Evolutionary conservation across 805 yeast genomes (phyloP).

Genomic region (Candida ulmi): DNA sequence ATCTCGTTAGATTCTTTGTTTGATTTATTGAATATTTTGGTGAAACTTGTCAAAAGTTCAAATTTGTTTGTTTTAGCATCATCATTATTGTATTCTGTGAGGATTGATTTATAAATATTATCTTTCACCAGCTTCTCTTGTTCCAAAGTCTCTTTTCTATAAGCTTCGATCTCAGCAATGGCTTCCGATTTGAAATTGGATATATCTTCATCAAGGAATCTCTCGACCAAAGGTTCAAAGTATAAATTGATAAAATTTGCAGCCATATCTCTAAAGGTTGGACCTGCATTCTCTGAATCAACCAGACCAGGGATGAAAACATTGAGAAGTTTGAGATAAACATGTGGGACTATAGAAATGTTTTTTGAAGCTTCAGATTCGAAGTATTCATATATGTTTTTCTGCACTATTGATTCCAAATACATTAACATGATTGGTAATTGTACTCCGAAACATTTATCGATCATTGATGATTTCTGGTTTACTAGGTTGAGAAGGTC

Average conservation of each 20-base stretch:
- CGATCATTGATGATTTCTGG: conserved; percentile 30
- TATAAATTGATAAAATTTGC: conserved; percentile 31
- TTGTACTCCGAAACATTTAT: conserved; percentile 31
- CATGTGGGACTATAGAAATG: conserved; percentile 25
- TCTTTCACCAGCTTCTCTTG: conserved; percentile 37
- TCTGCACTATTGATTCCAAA: conserved; percentile 33
- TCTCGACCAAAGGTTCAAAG: conserved; percentile 28
- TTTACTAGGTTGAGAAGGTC: conserved; percentile 28
- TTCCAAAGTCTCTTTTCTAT: conserved; percentile 21
- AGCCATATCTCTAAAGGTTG: conserved; percentile 23
- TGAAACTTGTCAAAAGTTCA: conserved; percentile 59
- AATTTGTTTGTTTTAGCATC: conserved; percentile 32
- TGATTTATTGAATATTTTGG: conserved; percentile 49
- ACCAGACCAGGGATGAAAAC: conserved; percentile 30
- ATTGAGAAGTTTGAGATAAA: conserved; percentile 25
- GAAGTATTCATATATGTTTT: conserved; percentile 24
- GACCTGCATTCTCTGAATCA: conserved; percentile 31
- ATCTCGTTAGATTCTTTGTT: conserved; percentile 27
- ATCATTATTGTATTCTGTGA: conserved; percentile 33
- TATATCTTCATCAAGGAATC: conserved; percentile 27
- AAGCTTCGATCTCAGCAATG: conserved; percentile 20
- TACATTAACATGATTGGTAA: conserved; percentile 34
- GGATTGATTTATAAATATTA: conserved; percentile 31
- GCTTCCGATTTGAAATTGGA: conserved; percentile 25
- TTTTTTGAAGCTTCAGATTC: conserved; percentile 20